These are phyloP conservation scores for Naganishia friedmannii DNA, from an alignment of 768 basidiomycete species.

Conservation along the genomic window DNA sequence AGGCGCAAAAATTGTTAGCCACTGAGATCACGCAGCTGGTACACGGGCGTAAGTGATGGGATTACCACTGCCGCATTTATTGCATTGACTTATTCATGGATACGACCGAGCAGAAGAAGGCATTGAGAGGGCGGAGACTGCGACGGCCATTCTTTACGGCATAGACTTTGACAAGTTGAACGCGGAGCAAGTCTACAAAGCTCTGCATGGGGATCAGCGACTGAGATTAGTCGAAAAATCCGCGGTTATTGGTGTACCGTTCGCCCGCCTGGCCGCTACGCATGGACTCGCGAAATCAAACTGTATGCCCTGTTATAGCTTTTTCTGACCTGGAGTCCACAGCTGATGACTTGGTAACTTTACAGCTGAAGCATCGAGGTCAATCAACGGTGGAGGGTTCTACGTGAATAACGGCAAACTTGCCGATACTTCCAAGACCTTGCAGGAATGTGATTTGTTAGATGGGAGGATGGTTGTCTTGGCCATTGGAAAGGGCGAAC, in stretches of 20 bases:
- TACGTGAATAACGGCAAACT: conserved; percentile 68
- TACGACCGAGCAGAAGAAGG: conserved; percentile 51
- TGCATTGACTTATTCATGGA: not conserved
- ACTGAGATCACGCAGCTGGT: conserved; percentile 63
- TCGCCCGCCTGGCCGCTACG: conserved; percentile 64
- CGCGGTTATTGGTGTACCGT: conserved; percentile 59
- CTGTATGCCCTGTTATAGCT: conserved; percentile 55
- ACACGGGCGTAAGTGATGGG: conserved; percentile 58
- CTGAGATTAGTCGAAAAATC: conserved; percentile 58
- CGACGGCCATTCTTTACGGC: conserved; percentile 57
- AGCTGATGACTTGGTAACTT: not conserved
- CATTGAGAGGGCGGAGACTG: conserved; percentile 55
- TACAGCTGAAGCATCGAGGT: conserved; percentile 64
- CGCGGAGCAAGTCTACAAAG: conserved; percentile 61
- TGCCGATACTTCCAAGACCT: conserved; percentile 56
- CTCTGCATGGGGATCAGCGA: conserved; percentile 66
- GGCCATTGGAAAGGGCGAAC: conserved; percentile 71
- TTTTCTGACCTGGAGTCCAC: conserved; percentile 17
- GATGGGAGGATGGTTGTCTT: conserved; percentile 64
- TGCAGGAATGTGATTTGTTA: conserved; percentile 59
- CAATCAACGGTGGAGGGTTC: conserved; percentile 66
- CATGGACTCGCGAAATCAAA: conserved; percentile 64
- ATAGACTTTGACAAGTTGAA: conserved; percentile 55
- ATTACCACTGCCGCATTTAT: not conserved
- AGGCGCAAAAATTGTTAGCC: conserved; percentile 60